Base-by-base conservation (phyloP, 192 early-diverging fungal species). In the Podila clonocystis region DNA sequence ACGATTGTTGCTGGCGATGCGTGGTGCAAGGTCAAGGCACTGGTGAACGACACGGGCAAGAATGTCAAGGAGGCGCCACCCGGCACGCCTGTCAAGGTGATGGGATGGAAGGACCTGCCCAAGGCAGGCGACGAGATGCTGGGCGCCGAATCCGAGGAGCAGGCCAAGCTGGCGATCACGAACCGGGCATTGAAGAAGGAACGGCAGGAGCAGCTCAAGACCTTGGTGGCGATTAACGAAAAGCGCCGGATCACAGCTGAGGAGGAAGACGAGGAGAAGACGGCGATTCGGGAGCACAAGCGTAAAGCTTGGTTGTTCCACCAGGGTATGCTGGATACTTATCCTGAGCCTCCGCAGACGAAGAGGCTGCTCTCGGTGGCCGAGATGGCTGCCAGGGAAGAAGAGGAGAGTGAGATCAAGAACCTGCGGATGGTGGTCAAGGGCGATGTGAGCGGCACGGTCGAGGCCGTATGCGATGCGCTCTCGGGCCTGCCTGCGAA, bases 91-190 rank as follows among this genome's bases (percentile, higher is more conserved):
- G 95, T 97, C 52, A 89, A 93, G 72, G 87, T 97, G 15, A 92
- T 90, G 74, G 97, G 97, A 5, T 99, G 97, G 97, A 95, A 95
- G 70, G 94, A 94, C 12, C 84, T 97, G 31, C 97, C 97, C 9
- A 84, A 87, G 45, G 95, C 97, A 19, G 97, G 97, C 29, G 97
- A 99, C 70, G 87, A 92, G 75, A 95, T 93, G 20, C 72, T 99
- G 28, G 92, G 94, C 55, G 93, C 93, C 4, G 86, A 87, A 41
- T 74, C 82, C 6, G 86, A 93, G 85, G 86, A 84, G 33, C 83
- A 90, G 45, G 96, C 95, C 45, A 96, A 95, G 84, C 87, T 86
- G 26, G 93, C 93, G 0, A 89, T 96, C 9, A 82, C 79, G 17
- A 90, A 88, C 63, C 91, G 96, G n/a, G 55, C 83, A 5, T 82